Percentiles rank a stretch among this genome's conserved stretches.
Evolutionary conservation across 192 early-diverging fungal genomes (phyloP).

Genomic region (Coemansia sp.): DNA sequence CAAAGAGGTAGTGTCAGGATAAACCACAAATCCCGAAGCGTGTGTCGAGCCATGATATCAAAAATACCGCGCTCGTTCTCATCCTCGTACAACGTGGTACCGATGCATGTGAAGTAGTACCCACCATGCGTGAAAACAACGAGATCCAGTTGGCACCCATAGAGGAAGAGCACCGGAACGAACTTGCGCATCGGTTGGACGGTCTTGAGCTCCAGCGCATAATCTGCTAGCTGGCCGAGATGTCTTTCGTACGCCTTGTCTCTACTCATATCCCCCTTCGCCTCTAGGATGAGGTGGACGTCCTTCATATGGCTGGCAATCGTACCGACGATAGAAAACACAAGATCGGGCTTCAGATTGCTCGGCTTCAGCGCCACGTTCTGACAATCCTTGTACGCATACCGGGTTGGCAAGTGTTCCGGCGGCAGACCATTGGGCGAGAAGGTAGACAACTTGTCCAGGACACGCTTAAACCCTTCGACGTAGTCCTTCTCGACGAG

Average conservation of each 20-base stretch:
- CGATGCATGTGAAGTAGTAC: constrained; percentile 6
- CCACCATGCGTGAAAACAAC: constrained; percentile 19
- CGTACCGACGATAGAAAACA: neutral
- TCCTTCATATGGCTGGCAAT: neutral
- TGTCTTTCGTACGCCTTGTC: neutral
- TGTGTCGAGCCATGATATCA: neutral
- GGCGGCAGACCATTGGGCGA: neutral
- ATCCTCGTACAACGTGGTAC: neutral
- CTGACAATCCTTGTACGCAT: neutral
- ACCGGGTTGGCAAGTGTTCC: neutral
- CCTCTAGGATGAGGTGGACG: neutral
- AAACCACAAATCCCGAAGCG: constrained; percentile 3
- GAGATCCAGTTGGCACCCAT: constrained; percentile 8
- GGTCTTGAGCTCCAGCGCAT: too few relatives aligned
- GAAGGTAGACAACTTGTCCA: neutral
- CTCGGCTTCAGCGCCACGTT: neutral
- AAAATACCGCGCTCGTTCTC: neutral
- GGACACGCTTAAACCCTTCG: neutral
- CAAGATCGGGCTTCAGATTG: neutral
- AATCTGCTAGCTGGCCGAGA: too few relatives aligned
- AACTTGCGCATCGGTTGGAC: too few relatives aligned
- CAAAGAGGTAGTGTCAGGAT: neutral
- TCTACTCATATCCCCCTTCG: too few relatives aligned
- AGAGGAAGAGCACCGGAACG: constrained; percentile 19
- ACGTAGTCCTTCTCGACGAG: neutral